phyloP scores from a whole-genome alignment of 2,329 filamentous ascomycete species.

The Passalora sequoiae region DNA sequence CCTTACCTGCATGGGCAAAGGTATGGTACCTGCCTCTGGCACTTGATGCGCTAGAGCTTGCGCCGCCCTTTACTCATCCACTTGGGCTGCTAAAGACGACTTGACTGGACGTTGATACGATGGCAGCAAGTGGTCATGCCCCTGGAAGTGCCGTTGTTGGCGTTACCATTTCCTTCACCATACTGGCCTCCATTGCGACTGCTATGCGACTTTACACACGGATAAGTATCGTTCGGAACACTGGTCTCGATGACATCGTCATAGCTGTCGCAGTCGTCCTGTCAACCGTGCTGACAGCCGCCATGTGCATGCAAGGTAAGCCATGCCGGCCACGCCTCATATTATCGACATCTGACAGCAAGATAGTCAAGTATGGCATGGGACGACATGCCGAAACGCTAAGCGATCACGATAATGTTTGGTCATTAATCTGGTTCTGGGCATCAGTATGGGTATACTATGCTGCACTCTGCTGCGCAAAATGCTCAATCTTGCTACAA shows the following conservation, averaged over 20 bases:
- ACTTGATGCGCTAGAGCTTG: neutral
- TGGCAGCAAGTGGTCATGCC: slow-evolving; percentile 22
- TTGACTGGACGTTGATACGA: neutral
- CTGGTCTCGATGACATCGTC: slow-evolving; percentile 25
- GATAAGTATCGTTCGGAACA: slow-evolving; percentile 21
- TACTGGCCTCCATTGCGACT: slow-evolving; percentile 21
- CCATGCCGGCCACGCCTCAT: neutral
- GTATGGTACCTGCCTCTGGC: too few species aligned
- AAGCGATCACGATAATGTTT: slow-evolving; percentile 13
- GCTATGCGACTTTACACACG: slow-evolving; percentile 21
- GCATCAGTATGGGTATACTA: slow-evolving; percentile 26
- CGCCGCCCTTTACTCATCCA: neutral
- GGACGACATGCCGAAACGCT: slow-evolving; percentile 23
- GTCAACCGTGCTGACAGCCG: slow-evolving; percentile 18
- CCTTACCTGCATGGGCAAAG: too few species aligned
- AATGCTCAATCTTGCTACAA: slow-evolving; percentile 34
- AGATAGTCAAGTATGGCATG: slow-evolving; percentile 26
- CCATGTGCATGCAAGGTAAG: slow-evolving; percentile 20
- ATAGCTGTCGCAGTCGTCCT: slow-evolving; percentile 17
- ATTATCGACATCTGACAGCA: neutral
- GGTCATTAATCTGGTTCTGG: slow-evolving; percentile 25
- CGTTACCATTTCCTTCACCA: slow-evolving; percentile 25
- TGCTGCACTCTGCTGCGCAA: slow-evolving; percentile 27
- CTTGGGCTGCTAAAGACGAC: neutral
- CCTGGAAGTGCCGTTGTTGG: slow-evolving; percentile 24